Evolutionary conservation across 2,329 filamentous ascomycete species (phyloP).

Genomic region (Corynespora cassiicola): DNA sequence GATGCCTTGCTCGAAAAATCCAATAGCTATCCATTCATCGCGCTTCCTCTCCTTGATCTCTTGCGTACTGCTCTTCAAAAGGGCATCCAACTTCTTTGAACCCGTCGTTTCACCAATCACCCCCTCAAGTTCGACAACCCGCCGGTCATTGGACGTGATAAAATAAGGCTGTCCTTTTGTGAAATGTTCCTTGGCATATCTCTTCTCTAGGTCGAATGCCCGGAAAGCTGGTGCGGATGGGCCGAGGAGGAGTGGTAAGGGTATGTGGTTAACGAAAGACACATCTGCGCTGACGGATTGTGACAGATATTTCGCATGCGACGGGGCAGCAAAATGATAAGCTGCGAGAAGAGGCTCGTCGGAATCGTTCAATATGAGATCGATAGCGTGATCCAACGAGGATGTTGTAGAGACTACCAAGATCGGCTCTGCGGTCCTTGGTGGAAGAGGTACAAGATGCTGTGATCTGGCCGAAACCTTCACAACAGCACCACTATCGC

Average conservation of each 20-base stretch:
- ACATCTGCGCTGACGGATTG: conserved; percentile 61
- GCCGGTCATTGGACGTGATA: conserved; percentile 14
- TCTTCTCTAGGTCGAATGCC: conserved; percentile 19
- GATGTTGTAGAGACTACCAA: conserved; percentile 55
- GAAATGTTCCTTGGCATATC: conserved; percentile 30
- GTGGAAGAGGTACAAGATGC: conserved; percentile 14
- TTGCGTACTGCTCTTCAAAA: conserved; percentile 20
- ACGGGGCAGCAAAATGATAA: conserved; percentile 60
- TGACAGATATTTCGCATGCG: conserved; percentile 64
- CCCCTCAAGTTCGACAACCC: conserved; percentile 16
- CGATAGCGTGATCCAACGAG: conserved; percentile 63
- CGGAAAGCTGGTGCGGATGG: conserved; percentile 26
- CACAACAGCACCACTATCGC: conserved; percentile 29
- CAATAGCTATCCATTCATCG: conserved; percentile 35
- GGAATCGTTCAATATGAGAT: conserved; percentile 48
- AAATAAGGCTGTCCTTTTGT: conserved; percentile 22
- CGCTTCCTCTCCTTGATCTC: conserved; percentile 43
- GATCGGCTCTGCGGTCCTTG: conserved; percentile 52
- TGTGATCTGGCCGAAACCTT: conserved; percentile 31
- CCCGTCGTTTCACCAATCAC: conserved; percentile 19
- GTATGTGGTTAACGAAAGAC: conserved; percentile 65
- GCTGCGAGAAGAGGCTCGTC: conserved; percentile 49
- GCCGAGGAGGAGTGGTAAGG: conserved; percentile 57
- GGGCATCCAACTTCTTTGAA: conserved; percentile 15
- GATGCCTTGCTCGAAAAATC: conserved; percentile 40